Conservation (phyloP, 352 stramenopile genomes). For the Phytophthora rubi region DNA sequence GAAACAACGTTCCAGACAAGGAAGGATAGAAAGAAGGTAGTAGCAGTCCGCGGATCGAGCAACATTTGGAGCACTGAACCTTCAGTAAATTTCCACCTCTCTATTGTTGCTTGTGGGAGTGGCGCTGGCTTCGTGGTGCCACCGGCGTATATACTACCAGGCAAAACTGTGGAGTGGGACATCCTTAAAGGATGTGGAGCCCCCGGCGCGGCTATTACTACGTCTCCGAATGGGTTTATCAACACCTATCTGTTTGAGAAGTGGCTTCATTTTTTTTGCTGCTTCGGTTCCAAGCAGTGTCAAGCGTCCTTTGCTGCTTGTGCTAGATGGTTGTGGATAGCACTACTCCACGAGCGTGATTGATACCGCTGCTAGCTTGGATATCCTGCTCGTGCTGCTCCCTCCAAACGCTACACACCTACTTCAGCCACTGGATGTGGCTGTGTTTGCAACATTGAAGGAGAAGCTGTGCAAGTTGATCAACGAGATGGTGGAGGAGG, state of each 20-base stretch:
- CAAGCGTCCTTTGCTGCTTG: not conserved
- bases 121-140: constrained; percentile 19
- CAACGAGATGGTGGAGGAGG: not conserved
- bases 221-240: constrained; percentile 23
- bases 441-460: not conserved
- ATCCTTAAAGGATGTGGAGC: not conserved
- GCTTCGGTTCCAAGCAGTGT: not conserved
- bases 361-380: not conserved
- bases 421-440: not conserved
- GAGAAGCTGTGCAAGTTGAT: not conserved
- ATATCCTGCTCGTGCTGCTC: constrained; percentile 17
- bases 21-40: constrained; percentile 14
- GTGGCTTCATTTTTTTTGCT: constrained; percentile 15
- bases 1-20: constrained; percentile 29
- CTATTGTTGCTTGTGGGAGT: constrained; percentile 32
- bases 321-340: constrained; percentile 23
- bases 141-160: constrained; percentile 24
- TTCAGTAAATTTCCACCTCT: constrained; percentile 34
- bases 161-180: constrained; percentile 3
- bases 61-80: constrained; percentile 30
- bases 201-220: constrained; percentile 15
- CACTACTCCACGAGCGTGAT: constrained; percentile 25
- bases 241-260: constrained; percentile 14
- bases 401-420: constrained; percentile 21
- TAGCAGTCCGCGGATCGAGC: constrained; percentile 25